Evolutionary conservation across 257 asterid genomes (phyloP).

Genomic region (Solanum sparsipilum): DNA sequence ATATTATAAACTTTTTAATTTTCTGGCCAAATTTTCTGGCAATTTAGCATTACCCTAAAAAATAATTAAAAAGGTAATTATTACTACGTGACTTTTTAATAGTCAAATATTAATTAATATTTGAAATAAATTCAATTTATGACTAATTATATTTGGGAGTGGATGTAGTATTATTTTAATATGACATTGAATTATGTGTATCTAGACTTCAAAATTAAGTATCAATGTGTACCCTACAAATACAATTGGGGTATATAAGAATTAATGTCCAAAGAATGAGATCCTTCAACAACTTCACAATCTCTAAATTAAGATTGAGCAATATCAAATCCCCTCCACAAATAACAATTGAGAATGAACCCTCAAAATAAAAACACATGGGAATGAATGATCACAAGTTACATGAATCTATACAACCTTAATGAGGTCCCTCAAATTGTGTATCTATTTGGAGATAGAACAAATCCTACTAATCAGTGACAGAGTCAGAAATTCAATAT

Average conservation of each 20-base stretch:
- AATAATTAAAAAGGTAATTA: background rate
- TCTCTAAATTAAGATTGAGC: background rate
- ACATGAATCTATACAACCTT: background rate
- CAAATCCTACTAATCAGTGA: background rate
- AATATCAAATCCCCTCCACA: background rate
- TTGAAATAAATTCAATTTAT: background rate
- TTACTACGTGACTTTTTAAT: background rate
- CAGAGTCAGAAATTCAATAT: background rate
- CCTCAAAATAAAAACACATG: background rate
- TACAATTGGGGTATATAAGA: background rate
- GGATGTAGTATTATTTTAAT: background rate
- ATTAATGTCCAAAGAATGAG: background rate
- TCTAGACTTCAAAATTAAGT: background rate
- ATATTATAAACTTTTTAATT: too few relatives aligned
- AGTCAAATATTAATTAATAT: too few relatives aligned
- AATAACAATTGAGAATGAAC: background rate
- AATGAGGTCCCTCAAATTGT: background rate
- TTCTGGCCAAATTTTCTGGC: too few relatives aligned
- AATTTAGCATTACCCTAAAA: too few relatives aligned
- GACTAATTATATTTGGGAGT: background rate
- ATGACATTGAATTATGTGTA: background rate
- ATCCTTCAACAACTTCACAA: background rate
- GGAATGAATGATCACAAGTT: background rate
- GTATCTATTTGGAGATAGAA: background rate
- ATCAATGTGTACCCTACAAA: background rate